Evolutionary conservation across 208 protist species (phyloP).

Genomic region (Tetramitus jugosus): DNA sequence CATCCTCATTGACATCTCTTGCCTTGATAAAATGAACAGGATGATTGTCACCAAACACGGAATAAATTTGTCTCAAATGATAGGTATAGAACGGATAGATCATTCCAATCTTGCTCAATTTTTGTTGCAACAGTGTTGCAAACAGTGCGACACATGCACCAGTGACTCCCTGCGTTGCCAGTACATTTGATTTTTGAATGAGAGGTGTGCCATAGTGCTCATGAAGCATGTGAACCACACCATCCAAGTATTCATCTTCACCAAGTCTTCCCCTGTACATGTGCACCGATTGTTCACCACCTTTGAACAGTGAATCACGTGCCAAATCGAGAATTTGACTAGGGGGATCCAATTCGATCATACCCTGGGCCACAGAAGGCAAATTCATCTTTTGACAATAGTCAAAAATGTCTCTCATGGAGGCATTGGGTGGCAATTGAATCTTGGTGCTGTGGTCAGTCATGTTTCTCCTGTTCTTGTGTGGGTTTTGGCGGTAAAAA

Average conservation of each 20-base stretch:
- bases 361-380: constrained; percentile 29
- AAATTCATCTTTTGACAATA: constrained; percentile 29
- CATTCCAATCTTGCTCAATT: constrained; percentile 25
- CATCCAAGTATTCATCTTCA: constrained; percentile 23
- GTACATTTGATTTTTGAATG: constrained; percentile 3
- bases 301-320: too few relatives aligned
- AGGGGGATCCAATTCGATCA: constrained; percentile 31
- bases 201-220: constrained; percentile 14
- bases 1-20: background rate
- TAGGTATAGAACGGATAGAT: constrained; percentile 41
- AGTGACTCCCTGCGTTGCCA: constrained; percentile 35
- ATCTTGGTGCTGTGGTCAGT: too few relatives aligned
- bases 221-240: constrained; percentile 23
- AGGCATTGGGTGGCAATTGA: constrained; percentile 6
- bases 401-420: constrained; percentile 43
- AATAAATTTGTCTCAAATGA: constrained; percentile 27
- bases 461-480: too few relatives aligned
- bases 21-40: background rate
- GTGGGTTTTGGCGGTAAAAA: too few relatives aligned
- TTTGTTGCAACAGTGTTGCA: background rate
- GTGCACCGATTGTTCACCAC: too few relatives aligned
- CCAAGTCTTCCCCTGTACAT: constrained; percentile 30
- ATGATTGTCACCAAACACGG: constrained; percentile 1
- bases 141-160: constrained; percentile 27
- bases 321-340: constrained; percentile 16